Percentiles rank a stretch among this genome's conserved stretches.
Conservation (phyloP, 352 stramenopile genomes). For the Phytophthora pluvialis region DNA sequence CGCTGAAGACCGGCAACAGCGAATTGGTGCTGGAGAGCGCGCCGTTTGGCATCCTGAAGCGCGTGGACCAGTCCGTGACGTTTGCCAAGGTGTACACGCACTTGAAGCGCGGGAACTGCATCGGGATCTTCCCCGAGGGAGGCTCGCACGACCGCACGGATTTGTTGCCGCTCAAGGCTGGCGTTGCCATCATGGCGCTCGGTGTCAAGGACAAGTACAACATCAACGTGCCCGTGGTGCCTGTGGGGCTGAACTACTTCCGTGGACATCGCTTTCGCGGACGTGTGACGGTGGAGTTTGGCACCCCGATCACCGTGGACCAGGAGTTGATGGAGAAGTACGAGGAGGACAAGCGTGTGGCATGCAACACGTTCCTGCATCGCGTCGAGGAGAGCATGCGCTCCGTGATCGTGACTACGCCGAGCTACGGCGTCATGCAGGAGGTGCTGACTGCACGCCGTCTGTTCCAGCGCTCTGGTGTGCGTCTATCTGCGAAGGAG, state of each 20-base stretch:
- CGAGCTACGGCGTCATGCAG: constrained; percentile 97
- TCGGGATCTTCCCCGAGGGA: constrained; percentile 98
- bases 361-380: constrained; percentile 86
- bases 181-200: constrained; percentile 98
- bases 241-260: constrained; percentile 99
- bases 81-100: constrained; percentile 94
- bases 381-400: constrained; percentile 86
- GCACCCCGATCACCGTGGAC: constrained; percentile 89
- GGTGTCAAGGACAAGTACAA: constrained; percentile 96
- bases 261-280: constrained; percentile 96
- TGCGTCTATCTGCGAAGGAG: constrained; percentile 87
- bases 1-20: constrained; percentile 46
- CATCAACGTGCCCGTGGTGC: constrained; percentile 95
- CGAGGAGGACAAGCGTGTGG: constrained; percentile 77
- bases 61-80: constrained; percentile 92
- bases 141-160: constrained; percentile 98
- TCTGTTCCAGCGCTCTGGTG: constrained; percentile 93
- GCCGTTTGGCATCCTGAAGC: constrained; percentile 90
- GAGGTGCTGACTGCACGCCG: constrained; percentile 95
- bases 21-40: constrained; percentile 47
- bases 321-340: constrained; percentile 91
- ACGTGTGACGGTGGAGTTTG: constrained; percentile 97
- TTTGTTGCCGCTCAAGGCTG: constrained; percentile 97
- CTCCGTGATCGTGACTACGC: constrained; percentile 96
- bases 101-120: constrained; percentile 89